Evolutionary conservation across 2,329 filamentous ascomycete genomes (phyloP).

Genomic region (Chaetomiaceae sp.): DNA sequence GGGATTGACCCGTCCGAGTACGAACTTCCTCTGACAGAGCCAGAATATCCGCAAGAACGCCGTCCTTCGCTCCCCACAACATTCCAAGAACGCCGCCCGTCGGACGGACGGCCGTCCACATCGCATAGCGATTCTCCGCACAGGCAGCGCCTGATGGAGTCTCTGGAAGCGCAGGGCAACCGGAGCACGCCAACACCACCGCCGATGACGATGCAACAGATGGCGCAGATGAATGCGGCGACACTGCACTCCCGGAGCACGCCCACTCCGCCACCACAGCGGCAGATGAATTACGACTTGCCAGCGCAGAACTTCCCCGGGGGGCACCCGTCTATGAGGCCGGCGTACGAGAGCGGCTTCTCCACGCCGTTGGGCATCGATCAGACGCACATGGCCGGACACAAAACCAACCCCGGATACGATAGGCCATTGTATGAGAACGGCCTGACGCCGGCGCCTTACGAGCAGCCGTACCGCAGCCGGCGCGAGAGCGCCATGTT

Average conservation of each 20-base stretch:
- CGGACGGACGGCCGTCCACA: slow-evolving; percentile 43
- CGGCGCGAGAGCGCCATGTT: slow-evolving; percentile 60
- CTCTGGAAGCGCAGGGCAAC: slow-evolving; percentile 33
- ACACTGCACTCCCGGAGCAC: slow-evolving; percentile 31
- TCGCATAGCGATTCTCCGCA: slow-evolving; percentile 50
- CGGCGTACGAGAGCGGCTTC: slow-evolving; percentile 45
- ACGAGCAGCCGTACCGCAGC: slow-evolving; percentile 42
- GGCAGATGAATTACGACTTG: slow-evolving; percentile 40
- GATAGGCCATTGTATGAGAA: slow-evolving; percentile 37
- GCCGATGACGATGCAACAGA: slow-evolving; percentile 29
- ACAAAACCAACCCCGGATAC: slow-evolving; percentile 33
- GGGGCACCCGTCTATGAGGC: slow-evolving; percentile 33
- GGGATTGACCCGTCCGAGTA: slow-evolving; percentile 64
- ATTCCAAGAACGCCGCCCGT: slow-evolving; percentile 29
- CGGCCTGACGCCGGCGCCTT: slow-evolving; percentile 28
- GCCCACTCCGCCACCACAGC: slow-evolving; percentile 44
- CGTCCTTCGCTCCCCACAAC: slow-evolving; percentile 24
- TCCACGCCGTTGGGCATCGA: slow-evolving; percentile 32
- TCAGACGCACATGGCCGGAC: slow-evolving; percentile 20
- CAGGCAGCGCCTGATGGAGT: slow-evolving; percentile 45
- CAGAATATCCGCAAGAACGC: slow-evolving; percentile 34
- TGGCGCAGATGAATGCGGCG: slow-evolving; percentile 29
- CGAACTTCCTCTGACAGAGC: slow-evolving; percentile 45
- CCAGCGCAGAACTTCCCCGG: no score
- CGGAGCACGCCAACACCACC: slow-evolving; percentile 51